Evolutionary conservation across 164 flowering plant species (phyloP).

Genomic region (Piper betle): DNA sequence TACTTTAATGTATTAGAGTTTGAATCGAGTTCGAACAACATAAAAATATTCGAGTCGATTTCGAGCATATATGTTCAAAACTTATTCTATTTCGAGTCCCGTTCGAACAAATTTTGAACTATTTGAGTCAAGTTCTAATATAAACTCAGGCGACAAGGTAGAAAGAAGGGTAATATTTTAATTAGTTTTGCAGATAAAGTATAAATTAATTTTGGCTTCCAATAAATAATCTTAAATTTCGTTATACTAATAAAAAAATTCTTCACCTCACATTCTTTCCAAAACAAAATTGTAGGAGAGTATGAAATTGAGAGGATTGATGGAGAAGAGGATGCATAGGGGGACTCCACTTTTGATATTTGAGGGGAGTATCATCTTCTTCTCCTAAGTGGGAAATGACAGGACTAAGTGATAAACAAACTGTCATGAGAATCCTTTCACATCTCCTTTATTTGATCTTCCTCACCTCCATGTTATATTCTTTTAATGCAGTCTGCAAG

Average conservation of each 20-base stretch:
- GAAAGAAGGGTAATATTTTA: no score
- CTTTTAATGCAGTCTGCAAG: slow-evolving; percentile 1
- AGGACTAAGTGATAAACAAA: slow-evolving; percentile 14
- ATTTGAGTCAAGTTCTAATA: no score
- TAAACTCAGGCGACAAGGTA: no score
- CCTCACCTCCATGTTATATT: slow-evolving; percentile 4
- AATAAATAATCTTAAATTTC: no score
- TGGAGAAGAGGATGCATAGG: slow-evolving; percentile 1
- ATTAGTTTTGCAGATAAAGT: no score
- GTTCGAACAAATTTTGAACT: no score
- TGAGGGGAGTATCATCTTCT: slow-evolving; percentile 9
- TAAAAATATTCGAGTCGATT: no score
- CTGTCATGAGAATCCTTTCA: slow-evolving; percentile 2
- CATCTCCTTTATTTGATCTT: background rate
- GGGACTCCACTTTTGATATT: slow-evolving; percentile 19
- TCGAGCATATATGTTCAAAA: no score
- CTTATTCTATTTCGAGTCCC: no score
- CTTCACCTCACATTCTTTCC: background rate
- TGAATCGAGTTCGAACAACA: no score
- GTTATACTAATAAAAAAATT: no score
- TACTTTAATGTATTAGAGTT: no score
- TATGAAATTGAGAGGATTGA: background rate
- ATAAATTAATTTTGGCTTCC: background rate
- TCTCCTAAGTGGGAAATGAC: slow-evolving; percentile 37
- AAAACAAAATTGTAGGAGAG: background rate